Evolutionary conservation across 2,329 filamentous ascomycete species (phyloP).

Genomic region (Apiospora aurea): DNA sequence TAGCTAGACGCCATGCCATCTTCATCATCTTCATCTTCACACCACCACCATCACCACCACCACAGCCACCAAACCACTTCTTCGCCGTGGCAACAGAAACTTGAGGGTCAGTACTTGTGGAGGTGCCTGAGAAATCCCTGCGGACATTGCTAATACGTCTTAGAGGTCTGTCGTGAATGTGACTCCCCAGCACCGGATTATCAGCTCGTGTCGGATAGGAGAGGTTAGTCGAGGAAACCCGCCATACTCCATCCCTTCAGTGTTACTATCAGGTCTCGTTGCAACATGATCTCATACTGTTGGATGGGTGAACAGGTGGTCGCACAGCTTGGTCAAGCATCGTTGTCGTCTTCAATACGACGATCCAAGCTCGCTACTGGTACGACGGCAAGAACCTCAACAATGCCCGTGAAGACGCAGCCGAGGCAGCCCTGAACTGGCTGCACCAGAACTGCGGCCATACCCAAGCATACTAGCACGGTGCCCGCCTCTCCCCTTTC

Average conservation of each 20-base stretch:
- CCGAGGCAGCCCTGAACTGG: slow-evolving; percentile 76
- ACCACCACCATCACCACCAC: slow-evolving; percentile 28
- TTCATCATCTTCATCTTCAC: slow-evolving; percentile 32
- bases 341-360: slow-evolving; percentile 73
- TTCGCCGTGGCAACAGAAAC: slow-evolving; percentile 62
- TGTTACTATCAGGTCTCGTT: background rate
- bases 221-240: slow-evolving; percentile 61
- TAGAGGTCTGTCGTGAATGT: slow-evolving; percentile 62
- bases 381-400: slow-evolving; percentile 89
- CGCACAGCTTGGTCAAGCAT: slow-evolving; percentile 90
- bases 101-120: slow-evolving; percentile 55
- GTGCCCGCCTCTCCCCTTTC: background rate
- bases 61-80: slow-evolving; percentile 17
- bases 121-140: background rate
- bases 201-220: slow-evolving; percentile 76
- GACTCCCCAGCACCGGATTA: slow-evolving; percentile 65
- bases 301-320: slow-evolving; percentile 64
- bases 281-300: background rate
- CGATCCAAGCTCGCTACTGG: slow-evolving; percentile 81
- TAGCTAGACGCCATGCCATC: slow-evolving; percentile 13
- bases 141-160: background rate
- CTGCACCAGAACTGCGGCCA: slow-evolving; percentile 41
- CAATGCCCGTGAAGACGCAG: slow-evolving; percentile 91
- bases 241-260: background rate
- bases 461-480: background rate